Evolutionary conservation across 768 basidiomycete species (phyloP).

Genomic region (Cyclocybe aegerita): DNA sequence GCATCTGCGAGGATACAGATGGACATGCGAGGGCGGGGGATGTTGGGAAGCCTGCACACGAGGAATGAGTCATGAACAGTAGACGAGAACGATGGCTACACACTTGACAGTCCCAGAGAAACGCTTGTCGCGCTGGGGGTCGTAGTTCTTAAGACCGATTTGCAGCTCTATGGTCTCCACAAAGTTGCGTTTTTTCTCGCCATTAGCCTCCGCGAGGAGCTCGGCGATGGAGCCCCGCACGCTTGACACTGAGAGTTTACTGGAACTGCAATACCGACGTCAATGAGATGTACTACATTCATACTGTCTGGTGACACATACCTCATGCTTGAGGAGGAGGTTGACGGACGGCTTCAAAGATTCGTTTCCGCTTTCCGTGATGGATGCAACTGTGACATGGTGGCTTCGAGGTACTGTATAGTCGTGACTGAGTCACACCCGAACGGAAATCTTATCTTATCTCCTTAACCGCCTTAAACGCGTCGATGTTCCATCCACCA

Average conservation of each 20-base stretch:
- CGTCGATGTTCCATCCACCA: too few relatives aligned
- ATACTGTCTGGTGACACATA: slow-evolving; percentile 6
- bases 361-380: background rate
- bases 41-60: slow-evolving; percentile 77
- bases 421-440: slow-evolving; percentile 16
- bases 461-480: too few relatives aligned
- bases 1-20: slow-evolving; percentile 99
- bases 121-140: slow-evolving; percentile 99
- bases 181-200: slow-evolving; percentile 92
- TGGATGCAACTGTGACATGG: slow-evolving; percentile 8
- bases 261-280: slow-evolving; percentile 29
- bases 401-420: slow-evolving; percentile 23
- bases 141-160: slow-evolving; percentile 98
- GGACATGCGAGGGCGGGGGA: slow-evolving; percentile 98
- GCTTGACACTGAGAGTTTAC: slow-evolving; percentile 98
- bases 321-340: slow-evolving; percentile 27
- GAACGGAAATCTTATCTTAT: too few relatives aligned
- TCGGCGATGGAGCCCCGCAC: slow-evolving; percentile 98
- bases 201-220: slow-evolving; percentile 77
- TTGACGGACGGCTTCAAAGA: background rate
- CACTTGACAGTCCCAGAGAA: slow-evolving; percentile 99
- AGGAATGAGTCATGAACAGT: background rate
- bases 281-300: background rate
- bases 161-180: slow-evolving; percentile 96
- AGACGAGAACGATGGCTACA: slow-evolving; percentile 16